These are phyloP conservation scores for Thermoascus crustaceus DNA, from an alignment of 2,329 filamentous ascomycete genomes.

Conservation along the genomic window DNA sequence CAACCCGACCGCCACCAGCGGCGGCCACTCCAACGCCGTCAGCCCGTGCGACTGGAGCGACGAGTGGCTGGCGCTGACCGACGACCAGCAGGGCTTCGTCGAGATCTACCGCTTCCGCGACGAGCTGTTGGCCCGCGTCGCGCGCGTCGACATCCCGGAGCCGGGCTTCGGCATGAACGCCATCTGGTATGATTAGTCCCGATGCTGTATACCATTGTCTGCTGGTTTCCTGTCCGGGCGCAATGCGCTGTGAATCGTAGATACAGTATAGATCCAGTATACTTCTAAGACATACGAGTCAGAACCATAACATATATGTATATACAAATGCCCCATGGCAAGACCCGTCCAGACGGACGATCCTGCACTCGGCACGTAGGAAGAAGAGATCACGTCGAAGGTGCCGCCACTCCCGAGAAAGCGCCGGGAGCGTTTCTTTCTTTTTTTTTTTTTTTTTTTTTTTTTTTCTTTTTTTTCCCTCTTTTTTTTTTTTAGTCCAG, in stretches of 20 bases:
- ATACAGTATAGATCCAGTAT: too few relatives aligned
- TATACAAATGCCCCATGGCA: too few relatives aligned
- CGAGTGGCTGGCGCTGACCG: conserved; percentile 83
- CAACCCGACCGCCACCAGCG: conserved; percentile 77
- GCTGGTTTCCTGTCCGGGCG: too few relatives aligned
- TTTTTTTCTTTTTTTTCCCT: background rate
- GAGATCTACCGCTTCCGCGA: conserved; percentile 84
- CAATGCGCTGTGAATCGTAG: too few relatives aligned
- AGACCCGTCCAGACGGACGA: too few relatives aligned
- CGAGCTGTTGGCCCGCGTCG: conserved; percentile 70
- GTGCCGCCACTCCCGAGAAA: too few relatives aligned
- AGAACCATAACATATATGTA: too few relatives aligned
- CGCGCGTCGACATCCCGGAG: conserved; percentile 67
- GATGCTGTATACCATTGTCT: too few relatives aligned
- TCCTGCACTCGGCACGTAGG: too few relatives aligned
- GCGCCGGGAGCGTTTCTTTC: background rate
- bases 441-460: background rate
- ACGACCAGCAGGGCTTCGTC: conserved; percentile 78
- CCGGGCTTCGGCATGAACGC: conserved; percentile 95
- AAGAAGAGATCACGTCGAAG: too few relatives aligned
- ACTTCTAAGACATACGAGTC: too few relatives aligned
- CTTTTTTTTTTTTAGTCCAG: background rate
- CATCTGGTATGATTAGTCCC: conserved; percentile 73
- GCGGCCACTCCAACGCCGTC: conserved; percentile 84
- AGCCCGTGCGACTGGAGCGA: conserved; percentile 74